Evolutionary conservation across 73 alveolate species (phyloP), one percentile per base, ranked within the genome.

Genomic region (Stentor roeselii): DNA sequence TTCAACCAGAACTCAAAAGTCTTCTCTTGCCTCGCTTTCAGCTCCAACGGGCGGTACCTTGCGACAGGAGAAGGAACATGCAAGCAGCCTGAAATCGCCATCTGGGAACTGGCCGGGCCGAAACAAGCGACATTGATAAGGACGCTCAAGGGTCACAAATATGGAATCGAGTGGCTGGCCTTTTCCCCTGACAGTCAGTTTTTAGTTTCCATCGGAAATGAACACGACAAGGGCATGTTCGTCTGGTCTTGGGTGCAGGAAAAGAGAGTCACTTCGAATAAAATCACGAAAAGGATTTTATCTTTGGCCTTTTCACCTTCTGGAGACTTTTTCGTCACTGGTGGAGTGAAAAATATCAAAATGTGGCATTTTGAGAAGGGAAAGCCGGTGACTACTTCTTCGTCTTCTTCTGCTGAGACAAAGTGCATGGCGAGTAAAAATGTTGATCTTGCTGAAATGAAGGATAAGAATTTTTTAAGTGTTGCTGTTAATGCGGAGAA

Each of bases 131-230:
- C 0, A 32, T 83, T 74, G 84, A 59, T 82, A 58, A 86, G 34
- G 41, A n/a, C 50, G 21, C 91, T 93, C 42, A 93, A 92, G 82
- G 94, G 93, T 3, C 99, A 97, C 88, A 97, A 97, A 83, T 91
- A 90, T 83, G 98, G 99, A 59, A 94, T 97, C 14, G 97, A 95
- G 74, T 83, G 92, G 75, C 76, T 97, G 0, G 76, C 91, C 59
- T 96, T 95, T 87, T 93, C 98, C 3, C 98, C 98, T 30, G 92
- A 88, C 82, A 82, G 84, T 86, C 78, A 87, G 3, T 95, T 91
- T 86, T 86, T 97, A 82, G 91, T 97, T 77, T 94, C 99, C 27
- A 84, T 97, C 75, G 99, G 99, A 58, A 93, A 93, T 88, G 95
- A 90, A 42, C 92, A 95, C 82, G 99, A 97, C 91, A 91, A 93